Percentiles rank a stretch among this genome's conserved stretches.
These are phyloP conservation scores for Hydrangea macrophylla DNA, from an alignment of 148 eudicot species.

Conservation along the genomic window DNA sequence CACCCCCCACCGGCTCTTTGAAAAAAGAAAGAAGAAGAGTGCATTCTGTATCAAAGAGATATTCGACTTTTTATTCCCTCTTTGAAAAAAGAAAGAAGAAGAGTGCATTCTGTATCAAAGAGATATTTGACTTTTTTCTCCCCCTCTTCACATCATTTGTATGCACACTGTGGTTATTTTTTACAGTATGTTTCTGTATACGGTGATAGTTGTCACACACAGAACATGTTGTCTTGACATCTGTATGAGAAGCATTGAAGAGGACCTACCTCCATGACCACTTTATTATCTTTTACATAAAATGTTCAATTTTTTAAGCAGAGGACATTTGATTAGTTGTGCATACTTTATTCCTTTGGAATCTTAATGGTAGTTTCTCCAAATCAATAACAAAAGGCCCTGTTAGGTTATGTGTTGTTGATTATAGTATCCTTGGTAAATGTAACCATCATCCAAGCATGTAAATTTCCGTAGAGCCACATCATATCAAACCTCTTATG, in stretches of 20 bases:
- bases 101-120: not conserved
- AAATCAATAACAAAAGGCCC: not conserved
- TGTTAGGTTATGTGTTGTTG: not conserved
- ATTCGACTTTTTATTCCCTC: no score
- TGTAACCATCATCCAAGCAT: not conserved
- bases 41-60: no score
- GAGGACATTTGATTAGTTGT: not conserved
- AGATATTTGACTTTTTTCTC: no score
- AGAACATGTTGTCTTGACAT: not conserved
- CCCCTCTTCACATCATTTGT: not conserved
- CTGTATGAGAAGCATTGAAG: not conserved
- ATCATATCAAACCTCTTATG: not conserved
- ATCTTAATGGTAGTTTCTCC: not conserved
- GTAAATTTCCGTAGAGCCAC: not conserved
- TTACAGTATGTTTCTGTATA: not conserved
- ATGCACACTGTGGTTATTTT: not conserved
- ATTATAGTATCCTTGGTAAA: not conserved
- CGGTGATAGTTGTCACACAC: not conserved
- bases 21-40: no score
- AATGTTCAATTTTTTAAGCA: not conserved
- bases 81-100: no score
- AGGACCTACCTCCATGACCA: not conserved
- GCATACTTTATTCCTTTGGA: not conserved
- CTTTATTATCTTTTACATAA: no score
- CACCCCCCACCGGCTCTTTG: no score